Evolutionary conservation across 331 rosid genomes (phyloP).

Genomic region (Rosa hybrid): DNA sequence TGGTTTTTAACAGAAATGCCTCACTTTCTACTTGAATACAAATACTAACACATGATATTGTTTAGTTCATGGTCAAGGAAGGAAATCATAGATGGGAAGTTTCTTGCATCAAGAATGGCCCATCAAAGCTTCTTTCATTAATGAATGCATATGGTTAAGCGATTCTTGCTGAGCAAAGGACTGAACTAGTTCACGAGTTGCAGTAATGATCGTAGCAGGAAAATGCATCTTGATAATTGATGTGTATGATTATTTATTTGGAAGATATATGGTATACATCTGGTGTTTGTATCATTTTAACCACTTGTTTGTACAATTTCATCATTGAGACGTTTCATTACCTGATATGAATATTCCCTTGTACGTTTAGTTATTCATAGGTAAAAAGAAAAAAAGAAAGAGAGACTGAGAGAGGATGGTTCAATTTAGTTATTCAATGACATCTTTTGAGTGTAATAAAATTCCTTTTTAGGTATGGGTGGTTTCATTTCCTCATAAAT

Average conservation of each 20-base stretch:
- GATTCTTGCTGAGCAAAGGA: not conserved
- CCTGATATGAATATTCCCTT: too few relatives aligned
- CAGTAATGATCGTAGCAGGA: not conserved
- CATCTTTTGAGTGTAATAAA: too few relatives aligned
- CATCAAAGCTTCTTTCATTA: not conserved
- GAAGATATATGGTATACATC: not conserved
- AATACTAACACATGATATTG: conserved; percentile 23
- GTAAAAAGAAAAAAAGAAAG: too few relatives aligned
- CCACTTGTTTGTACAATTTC: not conserved
- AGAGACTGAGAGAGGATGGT: too few relatives aligned
- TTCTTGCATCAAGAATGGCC: conserved; percentile 9
- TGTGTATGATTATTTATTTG: not conserved
- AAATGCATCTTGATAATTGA: not conserved
- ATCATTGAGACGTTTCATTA: not conserved
- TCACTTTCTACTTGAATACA: conserved; percentile 19
- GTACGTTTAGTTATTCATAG: too few relatives aligned
- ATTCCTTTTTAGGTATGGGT: too few relatives aligned
- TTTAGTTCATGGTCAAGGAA: conserved; percentile 23
- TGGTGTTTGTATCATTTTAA: not conserved
- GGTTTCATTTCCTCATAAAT: too few relatives aligned
- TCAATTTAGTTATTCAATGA: too few relatives aligned
- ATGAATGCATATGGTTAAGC: not conserved
- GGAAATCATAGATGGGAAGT: conserved; percentile 20
- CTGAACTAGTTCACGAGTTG: not conserved
- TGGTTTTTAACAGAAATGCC: not conserved